Percentiles rank a stretch among this genome's conserved stretches.
These are phyloP conservation scores for Coriaria nepalensis DNA, from an alignment of 306 rosid species.

Conservation along the genomic window DNA sequence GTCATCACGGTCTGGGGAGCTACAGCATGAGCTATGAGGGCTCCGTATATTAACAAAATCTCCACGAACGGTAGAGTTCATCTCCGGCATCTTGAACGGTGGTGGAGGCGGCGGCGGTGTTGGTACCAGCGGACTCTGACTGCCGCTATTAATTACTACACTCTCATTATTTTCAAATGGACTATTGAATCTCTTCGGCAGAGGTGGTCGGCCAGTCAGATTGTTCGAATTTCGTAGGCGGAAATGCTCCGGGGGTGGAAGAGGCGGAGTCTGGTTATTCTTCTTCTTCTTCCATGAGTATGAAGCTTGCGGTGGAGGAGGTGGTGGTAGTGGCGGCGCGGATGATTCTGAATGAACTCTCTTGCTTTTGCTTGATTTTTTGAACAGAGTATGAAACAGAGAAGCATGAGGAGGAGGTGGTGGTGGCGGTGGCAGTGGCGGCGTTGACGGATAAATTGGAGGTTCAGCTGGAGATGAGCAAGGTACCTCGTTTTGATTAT, in stretches of 20 bases:
- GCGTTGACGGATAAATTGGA: constrained; percentile 9
- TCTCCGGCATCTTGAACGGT: constrained; percentile 38
- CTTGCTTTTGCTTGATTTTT: constrained; percentile 51
- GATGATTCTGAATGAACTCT: constrained; percentile 43
- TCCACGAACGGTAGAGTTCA: constrained; percentile 32
- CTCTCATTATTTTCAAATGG: constrained; percentile 10
- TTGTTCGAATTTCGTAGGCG: constrained; percentile 6
- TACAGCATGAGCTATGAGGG: constrained; percentile 48
- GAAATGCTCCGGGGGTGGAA: constrained; percentile 8
- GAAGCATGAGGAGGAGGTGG: constrained; percentile 56
- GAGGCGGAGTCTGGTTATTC: constrained; percentile 23
- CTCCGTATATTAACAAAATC: constrained; percentile 45
- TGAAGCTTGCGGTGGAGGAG: constrained; percentile 20
- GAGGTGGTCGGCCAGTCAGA: constrained; percentile 34
- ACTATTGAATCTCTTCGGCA: constrained; percentile 30
- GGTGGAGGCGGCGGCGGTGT: constrained; percentile 48
- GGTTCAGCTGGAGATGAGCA: constrained; percentile 15
- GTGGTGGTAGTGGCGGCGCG: constrained; percentile 25
- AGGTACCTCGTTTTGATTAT: constrained; percentile 13
- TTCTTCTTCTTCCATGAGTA: constrained; percentile 25
- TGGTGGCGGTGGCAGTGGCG: constrained; percentile 39
- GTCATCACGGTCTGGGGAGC: constrained; percentile 48
- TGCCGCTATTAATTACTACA: constrained; percentile 14
- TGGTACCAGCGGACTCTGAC: constrained; percentile 43
- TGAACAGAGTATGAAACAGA: constrained; percentile 45